These are phyloP conservation scores for Starmera caribaea DNA, from an alignment of 805 yeast species.

Conservation along the genomic window DNA sequence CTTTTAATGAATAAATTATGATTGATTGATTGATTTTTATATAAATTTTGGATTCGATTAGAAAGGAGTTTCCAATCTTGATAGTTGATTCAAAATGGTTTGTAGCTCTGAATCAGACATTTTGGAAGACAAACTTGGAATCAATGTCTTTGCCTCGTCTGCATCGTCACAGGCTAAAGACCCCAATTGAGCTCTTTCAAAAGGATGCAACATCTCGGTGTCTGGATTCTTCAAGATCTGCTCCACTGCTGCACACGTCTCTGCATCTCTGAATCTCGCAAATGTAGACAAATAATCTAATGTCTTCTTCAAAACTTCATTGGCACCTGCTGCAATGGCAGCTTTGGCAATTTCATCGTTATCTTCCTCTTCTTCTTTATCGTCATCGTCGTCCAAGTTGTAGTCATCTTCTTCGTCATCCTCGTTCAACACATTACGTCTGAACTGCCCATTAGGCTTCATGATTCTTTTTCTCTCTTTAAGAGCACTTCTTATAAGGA, in stretches of 20 bases:
- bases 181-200: slow-evolving; percentile 84
- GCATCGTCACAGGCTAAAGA: slow-evolving; percentile 92
- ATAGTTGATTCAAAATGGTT: slow-evolving; percentile 76
- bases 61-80: slow-evolving; percentile 44
- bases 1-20: background rate
- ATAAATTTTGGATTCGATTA: too few relatives aligned
- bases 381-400: slow-evolving; percentile 20
- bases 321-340: slow-evolving; percentile 62
- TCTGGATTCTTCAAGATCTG: slow-evolving; percentile 69
- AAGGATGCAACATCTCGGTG: slow-evolving; percentile 77
- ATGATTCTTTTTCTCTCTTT: slow-evolving; percentile 58
- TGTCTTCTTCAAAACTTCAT: slow-evolving; percentile 85
- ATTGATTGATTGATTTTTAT: background rate
- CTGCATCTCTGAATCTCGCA: slow-evolving; percentile 85
- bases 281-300: slow-evolving; percentile 78
- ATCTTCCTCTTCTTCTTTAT: slow-evolving; percentile 18
- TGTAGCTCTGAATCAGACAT: slow-evolving; percentile 83
- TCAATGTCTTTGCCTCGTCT: slow-evolving; percentile 90
- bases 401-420: slow-evolving; percentile 17
- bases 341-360: slow-evolving; percentile 27
- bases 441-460: slow-evolving; percentile 30
- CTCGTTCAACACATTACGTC: slow-evolving; percentile 12
- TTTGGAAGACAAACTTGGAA: slow-evolving; percentile 78
- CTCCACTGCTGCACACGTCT: slow-evolving; percentile 90
- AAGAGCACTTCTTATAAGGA: slow-evolving; percentile 83